Base-by-base conservation (phyloP, 164 flowering plant genomes). In the Annona squamosa region DNA sequence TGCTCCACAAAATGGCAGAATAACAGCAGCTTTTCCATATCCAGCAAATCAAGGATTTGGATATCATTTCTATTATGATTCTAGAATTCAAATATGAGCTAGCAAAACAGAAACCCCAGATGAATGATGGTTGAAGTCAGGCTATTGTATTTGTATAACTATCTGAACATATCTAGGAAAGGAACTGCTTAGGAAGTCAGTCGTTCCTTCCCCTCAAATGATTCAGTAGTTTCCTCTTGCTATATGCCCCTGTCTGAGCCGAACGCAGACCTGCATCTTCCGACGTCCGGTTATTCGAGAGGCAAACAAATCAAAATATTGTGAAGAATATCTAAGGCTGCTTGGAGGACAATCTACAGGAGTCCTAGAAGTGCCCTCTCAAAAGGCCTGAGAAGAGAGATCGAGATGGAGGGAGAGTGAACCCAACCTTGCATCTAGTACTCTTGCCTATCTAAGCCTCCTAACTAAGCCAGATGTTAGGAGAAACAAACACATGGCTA, bases 401-500 rank as follows among this genome's bases (percentile, higher is more conserved):
- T 52, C 13, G 59, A 52, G 9, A 63, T 4, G 41, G 17, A 63
- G 65, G 18, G 41, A 63, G 41, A 4, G 18, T n/a, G n/a, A 63
- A 16, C 41, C 18, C 65, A n/a, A n/a, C 65, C 41, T 1, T 17
- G 16, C 65, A 63, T 63, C 37, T 63, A 63, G 5, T 10, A 63
- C 65, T 4, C 18, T 37, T 16, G 42, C 9, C 46, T 37, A 37
- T 65, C 17, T 65, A 42, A 37, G 68, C 68, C 68, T 65, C 68
- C 45, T 65, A 65, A 65, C 68, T 65, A 65, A 65, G 68, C 68
- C 68, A 65, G 68, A 65, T 65, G 68, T 37, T 42, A 65, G 2
- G 41, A 46, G 42, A 16, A n/a, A 63, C 5, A 5, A 37, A 42
- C 68, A 65, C 26, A 42, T 42, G 68, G 68, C 68, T 65, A 65